phyloP scores from a whole-genome alignment of 176 grass and related monocot species.

The Eragrostis curvula region DNA sequence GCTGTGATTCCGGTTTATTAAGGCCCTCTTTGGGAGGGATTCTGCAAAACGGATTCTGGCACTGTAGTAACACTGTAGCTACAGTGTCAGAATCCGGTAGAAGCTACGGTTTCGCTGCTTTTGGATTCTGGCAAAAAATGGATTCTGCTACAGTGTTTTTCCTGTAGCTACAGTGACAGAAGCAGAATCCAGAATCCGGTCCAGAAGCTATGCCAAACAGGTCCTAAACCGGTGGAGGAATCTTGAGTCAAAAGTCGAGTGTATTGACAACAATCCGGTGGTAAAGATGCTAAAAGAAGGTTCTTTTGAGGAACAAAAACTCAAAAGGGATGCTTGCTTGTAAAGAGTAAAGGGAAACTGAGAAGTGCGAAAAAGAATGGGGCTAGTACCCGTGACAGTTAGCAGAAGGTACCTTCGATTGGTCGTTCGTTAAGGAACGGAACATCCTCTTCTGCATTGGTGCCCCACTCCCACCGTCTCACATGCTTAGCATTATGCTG shows the following conservation, averaged over 20 bases:
- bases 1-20: conserved; percentile 45
- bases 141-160: too few species aligned
- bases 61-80: too few species aligned
- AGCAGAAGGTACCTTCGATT: conserved; percentile 21
- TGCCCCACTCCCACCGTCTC: neutral
- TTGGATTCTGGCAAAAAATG: too few species aligned
- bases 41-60: too few species aligned
- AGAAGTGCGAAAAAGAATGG: conserved; percentile 9
- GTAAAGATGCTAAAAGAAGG: conserved; percentile 32
- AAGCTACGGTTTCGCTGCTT: too few species aligned
- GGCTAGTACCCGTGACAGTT: conserved; percentile 36
- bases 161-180: too few species aligned
- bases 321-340: conserved; percentile 19
- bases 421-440: conserved; percentile 39
- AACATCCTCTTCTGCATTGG: conserved; percentile 35
- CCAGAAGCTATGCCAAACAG: too few species aligned
- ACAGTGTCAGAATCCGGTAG: too few species aligned
- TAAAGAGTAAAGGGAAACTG: conserved; percentile 35
- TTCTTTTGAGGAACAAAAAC: conserved; percentile 3
- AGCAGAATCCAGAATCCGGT: too few species aligned
- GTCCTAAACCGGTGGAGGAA: conserved; percentile 49
- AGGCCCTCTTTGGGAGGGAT: too few species aligned
- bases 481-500: conserved; percentile 37
- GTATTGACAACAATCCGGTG: conserved; percentile 37
- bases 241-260: conserved; percentile 60